Base-by-base conservation (phyloP, 1,139 yeast genomes). In the Lodderomyces theae region DNA sequence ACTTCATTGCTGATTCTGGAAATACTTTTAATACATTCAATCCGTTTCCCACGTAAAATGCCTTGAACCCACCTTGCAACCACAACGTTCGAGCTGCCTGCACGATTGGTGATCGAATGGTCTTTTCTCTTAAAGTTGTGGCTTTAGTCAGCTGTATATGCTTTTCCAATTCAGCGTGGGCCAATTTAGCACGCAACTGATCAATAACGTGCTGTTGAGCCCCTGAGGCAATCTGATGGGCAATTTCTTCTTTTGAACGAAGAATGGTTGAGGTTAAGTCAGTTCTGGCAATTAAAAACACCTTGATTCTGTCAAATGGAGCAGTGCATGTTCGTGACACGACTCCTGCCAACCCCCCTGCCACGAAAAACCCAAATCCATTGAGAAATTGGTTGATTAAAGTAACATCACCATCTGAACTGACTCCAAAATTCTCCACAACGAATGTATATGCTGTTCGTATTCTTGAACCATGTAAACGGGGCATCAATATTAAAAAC, bases 301-400 rank as follows among this genome's bases (percentile, higher is more conserved):
- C 97, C 58, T 92, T 92, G 19, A 92, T 78, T 60, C 98, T 76
- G 61, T 92, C 98, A 53, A 92, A 87, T 10, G 98, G 98, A 0
- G 98, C 98, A 0, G 98, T 92, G 54, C 95, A 85, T 0, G 97
- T 89, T 64, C 98, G 79, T n/a, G 97, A 88, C 4, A 92, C 85
- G 5, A 92, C 98, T 2, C 98, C 98, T 0, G 97, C 86, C 24
- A 90, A 63, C 0, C 98, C 98, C 26, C 98, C 98, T 1, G 97
- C 96, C 26, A 89, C 63, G 56, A 92, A 92, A 58, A 80, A 92
- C 1, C 97, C 97, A 49, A 88, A 74, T 24, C 97, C 95, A 56
- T 83, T 82, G 35, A 87, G 66, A 41, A 86, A 77, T 49, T 87
- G 96, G 56, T 80, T 82, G 35, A 85, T 82, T 33, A 89, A 72